A percentile compares a stretch with the other conserved stretches of the same genome.
These are phyloP conservation scores for Musa balbisiana DNA, from an alignment of 202 grass and related monocot genomes.

Conservation along the genomic window DNA sequence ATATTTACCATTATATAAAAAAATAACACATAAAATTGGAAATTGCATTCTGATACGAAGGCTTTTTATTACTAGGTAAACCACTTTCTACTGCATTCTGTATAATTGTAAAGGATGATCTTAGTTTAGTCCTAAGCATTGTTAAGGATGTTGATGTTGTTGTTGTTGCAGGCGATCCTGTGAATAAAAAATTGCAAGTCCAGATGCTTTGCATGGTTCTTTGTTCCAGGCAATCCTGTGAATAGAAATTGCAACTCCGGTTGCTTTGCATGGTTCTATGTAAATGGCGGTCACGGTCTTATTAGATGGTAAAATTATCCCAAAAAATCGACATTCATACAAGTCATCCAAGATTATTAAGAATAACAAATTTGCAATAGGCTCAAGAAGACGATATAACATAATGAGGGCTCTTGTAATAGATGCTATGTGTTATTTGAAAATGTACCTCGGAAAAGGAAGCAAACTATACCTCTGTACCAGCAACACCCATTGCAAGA, in stretches of 20 bases:
- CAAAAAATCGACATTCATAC: no score
- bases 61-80: neutral
- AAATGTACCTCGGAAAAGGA: neutral
- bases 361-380: neutral
- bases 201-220: no score
- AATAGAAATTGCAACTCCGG: no score
- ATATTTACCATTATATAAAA: neutral
- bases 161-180: neutral
- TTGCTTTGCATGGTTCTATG: no score
- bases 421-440: neutral
- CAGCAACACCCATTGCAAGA: constrained; percentile 72
- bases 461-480: constrained; percentile 61
- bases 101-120: neutral
- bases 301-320: no score
- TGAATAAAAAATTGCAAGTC: no score
- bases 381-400: neutral
- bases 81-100: neutral
- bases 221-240: no score
- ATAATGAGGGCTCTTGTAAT: neutral
- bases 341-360: neutral
- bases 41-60: neutral
- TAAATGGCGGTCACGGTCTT: no score
- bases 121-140: no score
- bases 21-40: neutral
- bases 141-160: neutral